Evolutionary conservation across 2,329 filamentous ascomycete species (phyloP).

Genomic region (Leptosphaerulina australis): DNA sequence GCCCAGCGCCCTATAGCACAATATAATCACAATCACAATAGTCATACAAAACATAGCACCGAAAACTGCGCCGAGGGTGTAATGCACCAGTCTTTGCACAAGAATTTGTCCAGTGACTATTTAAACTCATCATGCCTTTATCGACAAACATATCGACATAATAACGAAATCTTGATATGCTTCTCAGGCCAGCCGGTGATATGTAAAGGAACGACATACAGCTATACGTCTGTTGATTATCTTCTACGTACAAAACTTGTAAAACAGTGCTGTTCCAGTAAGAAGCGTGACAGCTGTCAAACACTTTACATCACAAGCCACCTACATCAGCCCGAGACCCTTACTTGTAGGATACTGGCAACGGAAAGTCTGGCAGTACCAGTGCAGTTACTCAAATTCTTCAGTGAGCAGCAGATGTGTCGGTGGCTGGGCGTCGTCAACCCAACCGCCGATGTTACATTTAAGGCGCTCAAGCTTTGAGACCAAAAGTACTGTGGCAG

Average conservation of each 20-base stretch:
- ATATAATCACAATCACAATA: too few relatives aligned
- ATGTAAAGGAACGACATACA: neutral
- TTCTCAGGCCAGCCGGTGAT: too few relatives aligned
- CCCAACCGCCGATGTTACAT: conserved; percentile 15
- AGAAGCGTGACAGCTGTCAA: conserved; percentile 16
- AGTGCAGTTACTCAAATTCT: conserved; percentile 4
- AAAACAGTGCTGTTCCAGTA: conserved; percentile 6
- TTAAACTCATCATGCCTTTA: too few relatives aligned
- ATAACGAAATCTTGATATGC: too few relatives aligned
- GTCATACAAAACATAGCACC: too few relatives aligned
- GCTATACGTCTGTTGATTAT: too few relatives aligned
- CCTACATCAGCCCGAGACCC: conserved; percentile 12
- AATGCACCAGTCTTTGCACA: too few relatives aligned
- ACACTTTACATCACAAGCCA: conserved; percentile 12
- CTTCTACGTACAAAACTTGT: neutral
- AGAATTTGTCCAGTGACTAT: too few relatives aligned
- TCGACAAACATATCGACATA: too few relatives aligned
- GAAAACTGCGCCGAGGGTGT: too few relatives aligned
- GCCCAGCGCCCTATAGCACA: too few relatives aligned
- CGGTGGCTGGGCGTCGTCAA: conserved; percentile 14
- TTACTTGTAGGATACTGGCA: neutral
- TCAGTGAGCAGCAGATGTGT: neutral
- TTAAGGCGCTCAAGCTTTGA: conserved; percentile 9
- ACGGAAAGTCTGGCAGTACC: conserved; percentile 1
- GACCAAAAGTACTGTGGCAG: conserved; percentile 5